These are phyloP conservation scores for Neurospora cerealis DNA, from an alignment of 495 filamentous ascomycete genomes.

Conservation along the genomic window DNA sequence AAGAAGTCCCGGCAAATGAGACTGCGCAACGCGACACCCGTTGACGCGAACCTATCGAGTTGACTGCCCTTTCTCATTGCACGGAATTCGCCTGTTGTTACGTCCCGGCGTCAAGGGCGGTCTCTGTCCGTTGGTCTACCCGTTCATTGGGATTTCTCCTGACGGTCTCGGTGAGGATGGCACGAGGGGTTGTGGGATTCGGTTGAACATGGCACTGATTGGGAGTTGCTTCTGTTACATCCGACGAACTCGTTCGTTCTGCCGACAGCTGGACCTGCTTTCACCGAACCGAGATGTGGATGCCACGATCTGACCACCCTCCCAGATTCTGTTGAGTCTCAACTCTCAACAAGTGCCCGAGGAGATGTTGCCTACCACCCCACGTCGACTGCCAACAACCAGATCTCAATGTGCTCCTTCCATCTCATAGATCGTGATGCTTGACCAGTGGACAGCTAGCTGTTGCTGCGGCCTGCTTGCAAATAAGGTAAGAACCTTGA, in stretches of 20 bases:
- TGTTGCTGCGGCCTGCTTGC: not conserved
- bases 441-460: not conserved
- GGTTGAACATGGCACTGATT: not conserved
- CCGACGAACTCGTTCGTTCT: not conserved
- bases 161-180: not conserved
- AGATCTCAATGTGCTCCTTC: not conserved
- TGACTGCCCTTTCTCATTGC: not conserved
- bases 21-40: not conserved
- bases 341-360: not conserved
- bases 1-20: not conserved
- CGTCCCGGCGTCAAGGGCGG: not conserved
- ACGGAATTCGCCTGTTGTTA: not conserved
- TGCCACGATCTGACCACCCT: not conserved
- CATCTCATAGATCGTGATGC: not conserved
- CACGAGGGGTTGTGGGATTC: not conserved
- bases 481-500: not conserved
- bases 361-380: not conserved
- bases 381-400: not conserved
- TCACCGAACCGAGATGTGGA: not conserved
- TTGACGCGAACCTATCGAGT: not conserved
- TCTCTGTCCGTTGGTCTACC: not conserved
- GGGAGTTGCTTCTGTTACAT: not conserved
- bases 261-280: not conserved
- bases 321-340: not conserved
- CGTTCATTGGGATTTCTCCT: not conserved